Evolutionary conservation across 1,284 basidiomycete genomes (phyloP).

Genomic region (Melanopsichium pennsylvanicum): DNA sequence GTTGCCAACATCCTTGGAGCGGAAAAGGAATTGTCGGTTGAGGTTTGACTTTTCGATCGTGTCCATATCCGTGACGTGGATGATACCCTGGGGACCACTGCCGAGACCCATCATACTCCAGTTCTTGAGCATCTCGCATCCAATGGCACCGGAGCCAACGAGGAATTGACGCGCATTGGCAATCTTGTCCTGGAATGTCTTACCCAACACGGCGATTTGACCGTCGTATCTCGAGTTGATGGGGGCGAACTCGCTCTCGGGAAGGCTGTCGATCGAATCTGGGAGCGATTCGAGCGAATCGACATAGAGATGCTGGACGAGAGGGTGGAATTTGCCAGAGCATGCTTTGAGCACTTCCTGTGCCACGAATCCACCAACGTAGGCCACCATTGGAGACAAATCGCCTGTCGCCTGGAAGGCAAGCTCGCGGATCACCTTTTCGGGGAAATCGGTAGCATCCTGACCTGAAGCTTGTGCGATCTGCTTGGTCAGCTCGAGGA

Average conservation of each 20-base stretch:
- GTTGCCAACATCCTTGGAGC: slow-evolving; percentile 93
- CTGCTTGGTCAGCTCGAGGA: slow-evolving; percentile 81
- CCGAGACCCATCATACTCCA: slow-evolving; percentile 99
- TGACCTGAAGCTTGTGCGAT: slow-evolving; percentile 70
- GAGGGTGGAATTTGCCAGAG: slow-evolving; percentile 97
- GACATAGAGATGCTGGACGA: slow-evolving; percentile 94
- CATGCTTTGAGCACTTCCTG: slow-evolving; percentile 98
- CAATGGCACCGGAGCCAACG: slow-evolving; percentile 97
- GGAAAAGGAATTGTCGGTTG: slow-evolving; percentile 98
- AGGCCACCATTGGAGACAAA: slow-evolving; percentile 87
- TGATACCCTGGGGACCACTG: slow-evolving; percentile 79
- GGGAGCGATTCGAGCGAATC: slow-evolving; percentile 88
- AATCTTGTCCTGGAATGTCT: slow-evolving; percentile 90
- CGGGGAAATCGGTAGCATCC: slow-evolving; percentile 78
- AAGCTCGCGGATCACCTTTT: slow-evolving; percentile 80
- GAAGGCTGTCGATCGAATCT: slow-evolving; percentile 68
- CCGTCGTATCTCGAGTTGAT: slow-evolving; percentile 86
- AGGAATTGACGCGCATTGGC: slow-evolving; percentile 91
- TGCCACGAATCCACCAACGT: slow-evolving; percentile 95
- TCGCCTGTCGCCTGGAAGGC: slow-evolving; percentile 94
- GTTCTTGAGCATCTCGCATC: slow-evolving; percentile 99
- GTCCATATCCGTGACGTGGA: slow-evolving; percentile 96
- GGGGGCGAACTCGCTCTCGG: slow-evolving; percentile 86
- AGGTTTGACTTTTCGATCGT: slow-evolving; percentile 99
- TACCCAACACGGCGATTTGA: slow-evolving; percentile 95